A percentile compares a stretch with the other conserved stretches of the same genome.
Evolutionary conservation across 352 stramenopile genomes (phyloP).

Genomic region (Phytopythium vexans): DNA sequence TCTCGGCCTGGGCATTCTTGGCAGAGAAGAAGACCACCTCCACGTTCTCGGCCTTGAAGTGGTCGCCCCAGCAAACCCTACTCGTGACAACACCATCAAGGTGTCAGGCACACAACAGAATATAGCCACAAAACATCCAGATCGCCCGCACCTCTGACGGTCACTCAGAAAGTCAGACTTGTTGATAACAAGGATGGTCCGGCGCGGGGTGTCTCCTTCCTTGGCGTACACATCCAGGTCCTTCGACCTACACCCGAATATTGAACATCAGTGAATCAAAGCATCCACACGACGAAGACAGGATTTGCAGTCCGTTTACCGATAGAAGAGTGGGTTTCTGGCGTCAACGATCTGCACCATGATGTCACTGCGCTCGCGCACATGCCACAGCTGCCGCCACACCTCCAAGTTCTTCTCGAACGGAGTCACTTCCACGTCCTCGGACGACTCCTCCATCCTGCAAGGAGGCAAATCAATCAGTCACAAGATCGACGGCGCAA

Average conservation of each 20-base stretch:
- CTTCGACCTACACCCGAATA: slow-evolving; percentile 61
- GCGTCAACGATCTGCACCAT: slow-evolving; percentile 99
- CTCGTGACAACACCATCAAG: not conserved
- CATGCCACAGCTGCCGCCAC: slow-evolving; percentile 99
- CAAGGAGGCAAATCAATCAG: slow-evolving; percentile 10
- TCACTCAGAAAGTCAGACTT: slow-evolving; percentile 98
- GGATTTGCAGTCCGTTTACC: slow-evolving; percentile 16
- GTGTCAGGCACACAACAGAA: not conserved
- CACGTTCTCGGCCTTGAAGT: slow-evolving; percentile 92
- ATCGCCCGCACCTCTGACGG: slow-evolving; percentile 69
- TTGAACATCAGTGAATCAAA: slow-evolving; percentile 7
- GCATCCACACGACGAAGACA: not conserved
- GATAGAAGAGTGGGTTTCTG: slow-evolving; percentile 98
- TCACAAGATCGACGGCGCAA: not conserved
- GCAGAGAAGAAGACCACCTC: slow-evolving; percentile 98
- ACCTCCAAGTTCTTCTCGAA: slow-evolving; percentile 99
- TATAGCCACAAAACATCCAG: no score
- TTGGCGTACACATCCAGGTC: slow-evolving; percentile 95
- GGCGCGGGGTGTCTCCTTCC: slow-evolving; percentile 88
- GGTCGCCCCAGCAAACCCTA: slow-evolving; percentile 83
- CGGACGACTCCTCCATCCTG: slow-evolving; percentile 73
- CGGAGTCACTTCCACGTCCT: slow-evolving; percentile 92
- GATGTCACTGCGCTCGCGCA: slow-evolving; percentile 97
- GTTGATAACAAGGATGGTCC: slow-evolving; percentile 97
- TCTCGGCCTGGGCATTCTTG: slow-evolving; percentile 91